Evolutionary conservation across 1,139 yeast genomes (phyloP).

Genomic region (Yamadazyma aaseri): DNA sequence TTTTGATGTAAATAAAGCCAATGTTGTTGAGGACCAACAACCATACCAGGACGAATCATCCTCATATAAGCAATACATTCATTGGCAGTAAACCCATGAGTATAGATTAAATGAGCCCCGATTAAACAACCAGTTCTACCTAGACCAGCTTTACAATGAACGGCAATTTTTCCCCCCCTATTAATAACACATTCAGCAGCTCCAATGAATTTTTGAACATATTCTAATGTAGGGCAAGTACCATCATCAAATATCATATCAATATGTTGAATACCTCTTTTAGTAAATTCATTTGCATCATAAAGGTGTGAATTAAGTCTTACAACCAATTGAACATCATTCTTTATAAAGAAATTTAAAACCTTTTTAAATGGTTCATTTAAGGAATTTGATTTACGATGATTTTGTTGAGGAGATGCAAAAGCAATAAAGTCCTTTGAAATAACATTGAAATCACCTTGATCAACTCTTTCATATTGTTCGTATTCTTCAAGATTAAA

Average conservation of each 20-base stretch:
- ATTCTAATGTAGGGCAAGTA: conserved; percentile 93
- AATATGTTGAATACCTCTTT: conserved; percentile 79
- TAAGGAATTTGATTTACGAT: conserved; percentile 43
- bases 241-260: conserved; percentile 98
- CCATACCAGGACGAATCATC: conserved; percentile 97
- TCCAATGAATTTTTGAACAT: conserved; percentile 88
- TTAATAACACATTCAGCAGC: conserved; percentile 87
- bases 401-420: conserved; percentile 90
- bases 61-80: conserved; percentile 97
- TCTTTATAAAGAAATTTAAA: conserved; percentile 65
- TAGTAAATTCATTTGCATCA: conserved; percentile 79
- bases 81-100: conserved; percentile 94
- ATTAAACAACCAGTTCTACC: conserved; percentile 97
- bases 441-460: conserved; percentile 90
- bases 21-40: conserved; percentile 98
- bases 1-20: conserved; percentile 96
- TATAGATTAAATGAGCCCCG: conserved; percentile 94
- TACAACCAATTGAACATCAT: conserved; percentile 84
- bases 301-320: conserved; percentile 89
- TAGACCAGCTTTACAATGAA: conserved; percentile 96
- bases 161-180: conserved; percentile 91
- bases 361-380: conserved; percentile 81
- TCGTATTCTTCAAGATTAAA: conserved; percentile 93
- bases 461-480: conserved; percentile 91
- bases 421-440: conserved; percentile 95